These are phyloP conservation scores for Phytopythium mirpurense DNA, from an alignment of 352 stramenopile genomes.

Conservation along the genomic window DNA sequence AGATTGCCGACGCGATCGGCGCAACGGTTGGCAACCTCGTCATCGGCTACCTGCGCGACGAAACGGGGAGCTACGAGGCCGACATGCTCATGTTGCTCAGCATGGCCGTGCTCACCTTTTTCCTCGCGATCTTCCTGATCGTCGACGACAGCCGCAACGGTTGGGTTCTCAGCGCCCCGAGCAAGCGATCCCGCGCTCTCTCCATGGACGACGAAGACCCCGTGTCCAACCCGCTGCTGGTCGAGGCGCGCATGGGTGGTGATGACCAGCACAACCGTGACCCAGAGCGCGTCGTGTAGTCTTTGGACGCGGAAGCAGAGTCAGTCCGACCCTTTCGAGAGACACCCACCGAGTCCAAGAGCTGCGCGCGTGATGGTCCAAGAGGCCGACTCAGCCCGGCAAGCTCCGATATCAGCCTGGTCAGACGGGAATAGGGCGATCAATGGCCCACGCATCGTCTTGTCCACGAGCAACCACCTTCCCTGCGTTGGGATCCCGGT, in stretches of 20 bases:
- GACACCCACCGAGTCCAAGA: neutral
- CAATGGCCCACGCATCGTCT: constrained; percentile 1
- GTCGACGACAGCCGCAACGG: constrained; percentile 52
- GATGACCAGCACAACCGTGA: neutral
- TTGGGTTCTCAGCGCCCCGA: constrained; percentile 56
- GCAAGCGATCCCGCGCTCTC: constrained; percentile 37
- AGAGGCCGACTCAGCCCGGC: neutral
- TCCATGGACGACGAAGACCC: constrained; percentile 65
- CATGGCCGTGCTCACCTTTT: constrained; percentile 60
- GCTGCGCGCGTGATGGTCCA: too few species aligned
- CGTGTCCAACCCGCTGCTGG: constrained; percentile 27
- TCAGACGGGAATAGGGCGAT: neutral
- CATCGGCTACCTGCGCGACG: constrained; percentile 81
- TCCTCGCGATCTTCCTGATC: constrained; percentile 65
- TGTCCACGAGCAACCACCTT: neutral
- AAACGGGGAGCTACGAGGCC: constrained; percentile 68
- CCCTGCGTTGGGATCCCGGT: neutral
- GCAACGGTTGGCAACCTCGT: constrained; percentile 79
- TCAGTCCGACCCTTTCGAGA: too few species aligned
- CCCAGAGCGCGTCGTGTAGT: constrained; percentile 4
- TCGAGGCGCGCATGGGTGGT: constrained; percentile 17
- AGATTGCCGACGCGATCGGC: constrained; percentile 79
- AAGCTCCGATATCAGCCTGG: neutral
- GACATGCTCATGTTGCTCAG: constrained; percentile 84
- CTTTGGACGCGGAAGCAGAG: neutral